Percentiles rank a stretch among this genome's conserved stretches.
Evolutionary conservation across 2,329 filamentous ascomycete genomes (phyloP).

Genomic region (Ophiostoma perfectum): DNA sequence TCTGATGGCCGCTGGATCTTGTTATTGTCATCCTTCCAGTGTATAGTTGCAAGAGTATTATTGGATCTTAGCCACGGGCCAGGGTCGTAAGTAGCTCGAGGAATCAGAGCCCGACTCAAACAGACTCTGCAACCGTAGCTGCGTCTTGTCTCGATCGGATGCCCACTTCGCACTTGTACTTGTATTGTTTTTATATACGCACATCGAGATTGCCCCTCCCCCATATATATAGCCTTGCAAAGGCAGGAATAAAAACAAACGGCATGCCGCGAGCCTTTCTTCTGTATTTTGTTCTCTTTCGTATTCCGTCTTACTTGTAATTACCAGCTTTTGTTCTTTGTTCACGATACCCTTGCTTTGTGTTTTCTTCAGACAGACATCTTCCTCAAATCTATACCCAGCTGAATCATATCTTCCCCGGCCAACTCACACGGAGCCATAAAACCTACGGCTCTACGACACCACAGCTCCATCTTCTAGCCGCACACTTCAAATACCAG

Average conservation of each 20-base stretch:
- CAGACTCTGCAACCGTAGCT: neutral
- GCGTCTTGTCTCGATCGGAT: conserved; percentile 7
- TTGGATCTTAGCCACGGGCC: too few species aligned
- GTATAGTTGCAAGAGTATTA: too few species aligned
- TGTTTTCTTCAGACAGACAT: neutral
- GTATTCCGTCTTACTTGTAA: neutral
- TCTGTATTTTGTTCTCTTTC: neutral
- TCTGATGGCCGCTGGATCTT: too few species aligned
- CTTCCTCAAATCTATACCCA: neutral
- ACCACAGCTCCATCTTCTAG: neutral
- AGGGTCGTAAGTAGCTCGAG: neutral
- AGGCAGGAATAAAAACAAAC: conserved; percentile 4
- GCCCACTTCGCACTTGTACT: neutral
- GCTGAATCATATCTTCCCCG: neutral
- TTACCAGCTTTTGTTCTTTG: neutral
- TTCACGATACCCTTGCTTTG: neutral
- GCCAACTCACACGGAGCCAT: neutral
- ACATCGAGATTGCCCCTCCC: conserved; percentile 6
- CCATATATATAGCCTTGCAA: neutral
- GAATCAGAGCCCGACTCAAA: neutral
- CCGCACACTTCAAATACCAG: neutral
- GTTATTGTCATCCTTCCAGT: too few species aligned
- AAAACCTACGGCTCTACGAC: too few species aligned
- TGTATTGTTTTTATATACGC: neutral
- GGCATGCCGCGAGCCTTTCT: neutral